Evolutionary conservation across 2,329 filamentous ascomycete genomes (phyloP).

Genomic region (Sporothrix brasiliensis): DNA sequence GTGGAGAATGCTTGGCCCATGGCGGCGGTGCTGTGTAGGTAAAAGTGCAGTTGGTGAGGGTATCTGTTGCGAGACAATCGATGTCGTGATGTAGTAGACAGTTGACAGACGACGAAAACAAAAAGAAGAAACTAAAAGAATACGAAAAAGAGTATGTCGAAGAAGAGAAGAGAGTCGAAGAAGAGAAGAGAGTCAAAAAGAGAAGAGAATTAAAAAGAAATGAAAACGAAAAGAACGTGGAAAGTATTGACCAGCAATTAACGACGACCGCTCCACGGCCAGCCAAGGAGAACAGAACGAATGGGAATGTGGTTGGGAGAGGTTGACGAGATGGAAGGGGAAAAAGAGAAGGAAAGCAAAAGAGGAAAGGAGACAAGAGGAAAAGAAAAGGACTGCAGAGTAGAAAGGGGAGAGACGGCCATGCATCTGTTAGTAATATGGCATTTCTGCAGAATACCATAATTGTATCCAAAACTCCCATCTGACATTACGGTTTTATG

Average conservation of each 20-base stretch:
- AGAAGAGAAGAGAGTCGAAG: slow-evolving; percentile 1
- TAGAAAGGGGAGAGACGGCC: not conserved
- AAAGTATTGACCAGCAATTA: slow-evolving; percentile 36
- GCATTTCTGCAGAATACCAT: slow-evolving; percentile 22
- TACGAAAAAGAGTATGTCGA: not conserved
- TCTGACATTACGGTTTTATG: not conserved
- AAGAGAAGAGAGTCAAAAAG: not conserved
- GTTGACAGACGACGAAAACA: not conserved
- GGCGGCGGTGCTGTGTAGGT: not conserved
- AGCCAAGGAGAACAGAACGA: slow-evolving; percentile 27
- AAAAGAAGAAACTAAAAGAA: not conserved
- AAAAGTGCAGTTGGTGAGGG: not conserved
- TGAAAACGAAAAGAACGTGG: not conserved
- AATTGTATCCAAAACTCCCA: slow-evolving; percentile 20
- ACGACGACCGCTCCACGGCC: slow-evolving; percentile 35
- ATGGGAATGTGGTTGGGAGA: not conserved
- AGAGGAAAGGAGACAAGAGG: not conserved
- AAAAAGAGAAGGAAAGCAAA: not conserved
- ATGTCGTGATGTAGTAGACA: no score
- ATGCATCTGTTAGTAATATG: not conserved
- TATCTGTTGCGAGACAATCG: not conserved
- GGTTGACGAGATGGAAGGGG: not conserved
- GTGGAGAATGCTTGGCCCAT: slow-evolving; percentile 34
- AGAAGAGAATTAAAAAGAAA: slow-evolving; percentile 14
- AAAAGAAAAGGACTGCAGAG: not conserved